Base-by-base conservation (phyloP, 1,139 yeast genomes). In the Kodamaea fungicola region DNA sequence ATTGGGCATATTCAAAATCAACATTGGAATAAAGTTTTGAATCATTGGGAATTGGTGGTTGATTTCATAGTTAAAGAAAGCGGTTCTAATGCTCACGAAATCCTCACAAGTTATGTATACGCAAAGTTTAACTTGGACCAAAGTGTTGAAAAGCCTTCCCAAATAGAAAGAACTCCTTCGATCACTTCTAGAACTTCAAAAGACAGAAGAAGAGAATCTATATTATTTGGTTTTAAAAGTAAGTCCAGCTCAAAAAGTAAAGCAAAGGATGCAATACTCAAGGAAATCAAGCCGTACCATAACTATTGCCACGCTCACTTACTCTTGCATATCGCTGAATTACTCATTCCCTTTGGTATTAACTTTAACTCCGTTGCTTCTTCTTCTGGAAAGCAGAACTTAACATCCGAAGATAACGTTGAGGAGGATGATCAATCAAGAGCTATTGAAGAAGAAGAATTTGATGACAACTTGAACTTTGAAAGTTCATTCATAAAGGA, bases 61-160 rank as follows among this genome's bases (percentile, higher is more conserved):
- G 62, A 63, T 25, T 68, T 51, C 44, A 43, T 71, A 8, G 51
- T 69, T 4, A 54, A 56, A 28, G 76, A 71, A 49, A 45, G 66
- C 25, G 76, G 76, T 1, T 54, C 69, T 6, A 58, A 57, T 19
- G 55, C 65, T 29, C 69, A 68, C 44, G 76, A 70, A 40, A 59
- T 64, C 9, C 52, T 71, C 26, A 51, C 66, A 7, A 50, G 51
- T 3, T 68, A 60, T 43, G 51, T 69, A 3, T 55, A 61, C 30
- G 43, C 53, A 4, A 66, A 62, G 34, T 67, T 71, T 39, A 54
- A 51, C 31, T 30, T 38, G 22, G 40, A 35, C 8, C 34, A 37
- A 19, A 36, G 28, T 8, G 33, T 33, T 13, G 45, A 42, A n/a
- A 34, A 33, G 22, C 19, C 42, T 2, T 8, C 12, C 28, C 9